These are phyloP conservation scores for Talaromyces sp. DNA, from an alignment of 2,329 filamentous ascomycete genomes.

Conservation along the genomic window DNA sequence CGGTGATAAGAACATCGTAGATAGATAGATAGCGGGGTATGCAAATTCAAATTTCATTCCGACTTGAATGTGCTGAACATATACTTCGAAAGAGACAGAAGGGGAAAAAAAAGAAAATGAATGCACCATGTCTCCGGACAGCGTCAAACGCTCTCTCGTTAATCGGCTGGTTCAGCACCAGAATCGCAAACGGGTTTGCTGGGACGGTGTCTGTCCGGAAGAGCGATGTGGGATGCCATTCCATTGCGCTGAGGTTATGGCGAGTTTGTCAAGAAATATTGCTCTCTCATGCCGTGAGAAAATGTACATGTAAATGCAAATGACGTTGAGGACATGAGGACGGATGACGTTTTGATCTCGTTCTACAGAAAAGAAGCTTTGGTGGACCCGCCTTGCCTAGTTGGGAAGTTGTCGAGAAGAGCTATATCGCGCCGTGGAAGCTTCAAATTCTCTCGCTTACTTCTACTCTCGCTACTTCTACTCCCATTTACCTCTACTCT, in stretches of 20 bases:
- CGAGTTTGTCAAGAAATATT: no score
- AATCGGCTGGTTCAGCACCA: slow-evolving; percentile 61
- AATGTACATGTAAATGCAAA: background rate
- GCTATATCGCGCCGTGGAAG: no score
- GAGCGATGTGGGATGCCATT: slow-evolving; percentile 40
- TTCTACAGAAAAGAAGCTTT: background rate
- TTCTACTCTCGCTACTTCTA: slow-evolving; percentile 19
- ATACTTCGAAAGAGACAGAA: background rate
- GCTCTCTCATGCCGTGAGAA: background rate
- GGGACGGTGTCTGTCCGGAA: slow-evolving; percentile 25
- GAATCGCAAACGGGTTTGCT: slow-evolving; percentile 42
- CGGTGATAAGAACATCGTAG: background rate
- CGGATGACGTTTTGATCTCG: background rate
- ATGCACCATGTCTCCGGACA: slow-evolving; percentile 33
- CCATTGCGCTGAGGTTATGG: slow-evolving; percentile 16
- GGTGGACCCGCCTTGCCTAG: background rate
- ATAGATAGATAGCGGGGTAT: background rate
- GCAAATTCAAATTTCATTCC: background rate
- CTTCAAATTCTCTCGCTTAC: slow-evolving; percentile 4
- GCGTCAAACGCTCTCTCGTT: slow-evolving; percentile 37
- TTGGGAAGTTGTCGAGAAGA: background rate
- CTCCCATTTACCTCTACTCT: slow-evolving; percentile 17
- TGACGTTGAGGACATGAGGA: background rate
- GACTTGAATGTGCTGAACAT: background rate
- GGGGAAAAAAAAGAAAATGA: background rate